phyloP scores from a whole-genome alignment of 208 protist genomes.

The Perkinsela sp. region DNA sequence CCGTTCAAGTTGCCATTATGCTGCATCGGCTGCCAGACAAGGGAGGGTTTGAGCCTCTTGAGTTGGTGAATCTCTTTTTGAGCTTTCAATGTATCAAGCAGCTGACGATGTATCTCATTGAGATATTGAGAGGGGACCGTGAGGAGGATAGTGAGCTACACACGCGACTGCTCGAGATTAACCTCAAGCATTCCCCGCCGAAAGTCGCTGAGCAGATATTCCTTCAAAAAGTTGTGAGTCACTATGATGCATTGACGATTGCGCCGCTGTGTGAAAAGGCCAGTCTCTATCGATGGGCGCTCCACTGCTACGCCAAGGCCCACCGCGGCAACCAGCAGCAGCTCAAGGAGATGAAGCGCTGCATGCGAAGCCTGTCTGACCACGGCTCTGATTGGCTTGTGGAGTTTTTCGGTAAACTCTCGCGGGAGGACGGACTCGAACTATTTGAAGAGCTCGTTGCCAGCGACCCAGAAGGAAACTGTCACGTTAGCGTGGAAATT shows the following conservation, averaged over 20 bases:
- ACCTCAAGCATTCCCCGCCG: slow-evolving; percentile 82
- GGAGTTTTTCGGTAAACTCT: slow-evolving; percentile 83
- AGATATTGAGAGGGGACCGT: slow-evolving; percentile 72
- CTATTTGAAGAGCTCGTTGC: slow-evolving; percentile 81
- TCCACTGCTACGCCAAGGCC: slow-evolving; percentile 87
- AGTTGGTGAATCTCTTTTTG: slow-evolving; percentile 83
- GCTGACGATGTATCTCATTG: slow-evolving; percentile 86
- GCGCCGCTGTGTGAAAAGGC: slow-evolving; percentile 91
- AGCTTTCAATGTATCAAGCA: slow-evolving; percentile 76
- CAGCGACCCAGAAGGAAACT: slow-evolving; percentile 75
- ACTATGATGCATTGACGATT: slow-evolving; percentile 85
- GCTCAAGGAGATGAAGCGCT: slow-evolving; percentile 80
- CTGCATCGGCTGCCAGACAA: slow-evolving; percentile 39
- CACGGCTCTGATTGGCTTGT: slow-evolving; percentile 80
- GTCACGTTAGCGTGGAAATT: slow-evolving; percentile 90
- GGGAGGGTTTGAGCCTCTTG: slow-evolving; percentile 34
- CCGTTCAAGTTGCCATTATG: slow-evolving; percentile 64
- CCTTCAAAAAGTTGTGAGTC: slow-evolving; percentile 72
- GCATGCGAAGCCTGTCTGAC: slow-evolving; percentile 71
- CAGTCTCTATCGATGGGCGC: slow-evolving; percentile 78
- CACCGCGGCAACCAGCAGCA: slow-evolving; percentile 27
- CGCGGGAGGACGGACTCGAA: slow-evolving; percentile 77
- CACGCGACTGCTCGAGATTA: slow-evolving; percentile 97
- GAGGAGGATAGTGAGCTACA: slow-evolving; percentile 77
- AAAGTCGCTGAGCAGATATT: slow-evolving; percentile 94